Percentiles rank a stretch among this genome's conserved stretches.
Evolutionary conservation across 768 basidiomycete genomes (phyloP).

Genomic region (Collybia sp.): DNA sequence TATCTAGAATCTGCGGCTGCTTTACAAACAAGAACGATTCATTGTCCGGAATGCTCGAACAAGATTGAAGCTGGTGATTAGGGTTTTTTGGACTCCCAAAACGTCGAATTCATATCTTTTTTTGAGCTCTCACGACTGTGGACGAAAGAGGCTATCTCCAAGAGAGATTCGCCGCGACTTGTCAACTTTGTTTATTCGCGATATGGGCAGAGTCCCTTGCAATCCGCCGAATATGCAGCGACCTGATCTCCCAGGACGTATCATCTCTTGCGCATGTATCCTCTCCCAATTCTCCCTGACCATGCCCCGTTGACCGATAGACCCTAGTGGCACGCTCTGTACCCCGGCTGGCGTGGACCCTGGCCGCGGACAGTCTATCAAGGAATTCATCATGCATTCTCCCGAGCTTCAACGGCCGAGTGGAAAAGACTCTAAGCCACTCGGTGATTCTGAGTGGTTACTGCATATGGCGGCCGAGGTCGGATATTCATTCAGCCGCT

Average conservation of each 20-base stretch:
- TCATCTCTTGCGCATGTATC: slow-evolving; percentile 13
- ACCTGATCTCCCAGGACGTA: no score
- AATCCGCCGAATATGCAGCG: slow-evolving; percentile 35
- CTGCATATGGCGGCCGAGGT: neutral
- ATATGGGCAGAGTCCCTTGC: slow-evolving; percentile 36
- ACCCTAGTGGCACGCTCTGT: neutral
- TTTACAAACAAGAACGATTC: slow-evolving; percentile 7
- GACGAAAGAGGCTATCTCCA: slow-evolving; percentile 46
- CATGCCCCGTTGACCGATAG: neutral
- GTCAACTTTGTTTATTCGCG: slow-evolving; percentile 17
- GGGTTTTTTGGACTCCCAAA: neutral
- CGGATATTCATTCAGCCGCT: slow-evolving; percentile 7
- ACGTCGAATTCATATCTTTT: neutral
- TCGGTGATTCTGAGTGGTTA: no score
- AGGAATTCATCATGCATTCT: neutral
- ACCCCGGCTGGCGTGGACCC: neutral
- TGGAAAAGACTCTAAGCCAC: neutral
- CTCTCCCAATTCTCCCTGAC: slow-evolving; percentile 20
- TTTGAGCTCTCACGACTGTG: slow-evolving; percentile 34
- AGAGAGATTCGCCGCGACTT: slow-evolving; percentile 29
- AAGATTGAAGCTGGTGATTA: slow-evolving; percentile 12
- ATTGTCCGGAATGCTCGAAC: slow-evolving; percentile 15
- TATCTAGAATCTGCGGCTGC: slow-evolving; percentile 8
- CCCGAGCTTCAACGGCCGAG: neutral
- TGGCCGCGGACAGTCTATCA: neutral